Conservation (phyloP, 108 stramenopile genomes). For the Cyclotella choctawhatcheeana region DNA sequence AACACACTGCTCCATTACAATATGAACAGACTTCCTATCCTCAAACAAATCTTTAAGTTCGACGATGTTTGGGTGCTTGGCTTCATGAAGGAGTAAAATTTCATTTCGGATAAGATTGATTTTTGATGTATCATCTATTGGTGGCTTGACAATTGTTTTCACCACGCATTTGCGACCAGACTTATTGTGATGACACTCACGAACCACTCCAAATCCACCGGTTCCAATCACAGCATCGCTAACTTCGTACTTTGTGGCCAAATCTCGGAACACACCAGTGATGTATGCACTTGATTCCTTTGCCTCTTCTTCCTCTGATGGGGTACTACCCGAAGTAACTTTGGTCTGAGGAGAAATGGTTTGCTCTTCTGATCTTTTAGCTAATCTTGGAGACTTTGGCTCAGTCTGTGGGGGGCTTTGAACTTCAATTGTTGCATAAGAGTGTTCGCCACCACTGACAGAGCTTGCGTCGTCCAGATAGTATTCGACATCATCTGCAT, state of each 20-base stretch:
- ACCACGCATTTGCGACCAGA: constrained; percentile 28
- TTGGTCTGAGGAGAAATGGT: not conserved
- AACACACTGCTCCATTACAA: constrained; percentile 70
- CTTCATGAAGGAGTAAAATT: constrained; percentile 45
- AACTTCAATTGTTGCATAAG: not conserved
- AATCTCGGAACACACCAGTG: constrained; percentile 41
- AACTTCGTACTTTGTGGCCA: constrained; percentile 37
- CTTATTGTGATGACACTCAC: constrained; percentile 32
- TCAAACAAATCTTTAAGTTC: constrained; percentile 67
- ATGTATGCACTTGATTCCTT: constrained; percentile 36
- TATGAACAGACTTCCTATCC: constrained; percentile 60
- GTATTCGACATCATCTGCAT: constrained; percentile 29
- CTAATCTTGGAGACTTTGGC: constrained; percentile 21
- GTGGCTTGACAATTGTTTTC: constrained; percentile 41
- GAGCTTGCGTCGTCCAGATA: not conserved
- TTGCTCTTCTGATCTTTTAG: not conserved
- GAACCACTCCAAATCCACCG: constrained; percentile 46
- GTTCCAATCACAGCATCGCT: constrained; percentile 32
- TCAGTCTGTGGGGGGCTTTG: not conserved
- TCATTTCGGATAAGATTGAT: constrained; percentile 43
- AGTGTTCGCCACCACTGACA: not conserved
- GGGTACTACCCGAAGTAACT: not conserved
- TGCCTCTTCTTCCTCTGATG: constrained; percentile 13
- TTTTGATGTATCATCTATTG: constrained; percentile 25
- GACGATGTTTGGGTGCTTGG: constrained; percentile 71